Evolutionary conservation across 305 asterid species (phyloP), one percentile per base, ranked within the genome.

Genomic region (Solanum hybrid): DNA sequence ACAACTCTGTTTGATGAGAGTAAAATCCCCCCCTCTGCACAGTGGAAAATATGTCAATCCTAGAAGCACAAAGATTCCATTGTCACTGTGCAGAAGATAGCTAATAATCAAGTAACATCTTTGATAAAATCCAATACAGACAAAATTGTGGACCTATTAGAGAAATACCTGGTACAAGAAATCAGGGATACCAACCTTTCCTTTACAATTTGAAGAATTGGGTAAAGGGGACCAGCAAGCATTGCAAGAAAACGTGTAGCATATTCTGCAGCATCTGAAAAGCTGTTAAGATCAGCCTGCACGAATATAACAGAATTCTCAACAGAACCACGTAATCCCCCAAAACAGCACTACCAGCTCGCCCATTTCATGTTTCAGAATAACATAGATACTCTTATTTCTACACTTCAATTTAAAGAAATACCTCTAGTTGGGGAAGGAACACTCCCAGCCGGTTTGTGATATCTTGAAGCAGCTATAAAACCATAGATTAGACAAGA

Each of bases 391-490:
- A 90, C 87, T 89, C 91, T 64, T 77, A 79, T 88, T n/a, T 86
- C 79, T 80, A 84, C 85, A 85, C 85, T 46, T 76, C 38, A 88
- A 89, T 72, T 69, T 77, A 87, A 91, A 89, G 91, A 88, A 87
- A 90, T 94, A 96, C 99, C 98, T 97, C 99, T 84, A 97, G 93
- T 90, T 97, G 98, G 93, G 99, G 98, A 93, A 97, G 97, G 94
- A 96, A 97, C 85, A 93, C 91, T 91, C 93, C 95, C 94, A 97
- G 90, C 93, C 98, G 95, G 88, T 91, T 94, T 79, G 97, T 93
- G 93, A 97, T 94, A 87, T 96, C 96, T 94, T 94, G 98, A 91
- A 97, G 99, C 96, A 97, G 94, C 99, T 97, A 93, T 80, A 92
- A 89, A 85, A 76, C 89, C 92, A 90, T 85, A 89, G 76, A 92